Evolutionary conservation across 2,329 filamentous ascomycete genomes (phyloP).

Genomic region (Ophiocordyceps australis): DNA sequence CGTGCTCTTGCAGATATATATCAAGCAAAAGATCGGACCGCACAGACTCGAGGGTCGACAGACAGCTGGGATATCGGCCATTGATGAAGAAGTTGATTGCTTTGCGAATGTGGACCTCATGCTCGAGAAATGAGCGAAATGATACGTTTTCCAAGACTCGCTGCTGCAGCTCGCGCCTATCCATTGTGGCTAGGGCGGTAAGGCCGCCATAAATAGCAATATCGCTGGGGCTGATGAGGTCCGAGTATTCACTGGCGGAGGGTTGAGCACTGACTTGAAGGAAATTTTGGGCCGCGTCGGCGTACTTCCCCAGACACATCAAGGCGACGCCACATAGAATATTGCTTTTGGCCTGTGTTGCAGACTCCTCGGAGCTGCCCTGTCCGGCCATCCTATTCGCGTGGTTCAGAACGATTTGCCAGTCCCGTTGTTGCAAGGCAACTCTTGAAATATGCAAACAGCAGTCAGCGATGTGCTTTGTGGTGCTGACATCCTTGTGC

Average conservation of each 20-base stretch:
- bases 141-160: constrained; percentile 60
- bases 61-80: constrained; percentile 72
- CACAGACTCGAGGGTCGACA: constrained; percentile 68
- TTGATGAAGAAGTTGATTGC: constrained; percentile 81
- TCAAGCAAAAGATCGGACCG: constrained; percentile 80
- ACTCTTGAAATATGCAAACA: constrained; percentile 62
- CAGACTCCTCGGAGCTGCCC: constrained; percentile 25
- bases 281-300: constrained; percentile 55
- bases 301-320: constrained; percentile 25
- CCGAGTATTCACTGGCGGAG: constrained; percentile 39
- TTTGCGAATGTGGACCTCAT: constrained; percentile 85
- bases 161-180: constrained; percentile 54
- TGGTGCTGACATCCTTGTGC: constrained; percentile 75
- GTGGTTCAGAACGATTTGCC: constrained; percentile 45
- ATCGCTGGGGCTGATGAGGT: constrained; percentile 68
- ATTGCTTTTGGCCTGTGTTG: constrained; percentile 28
- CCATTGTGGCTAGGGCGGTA: constrained; percentile 79
- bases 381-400: constrained; percentile 43
- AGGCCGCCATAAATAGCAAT: constrained; percentile 84
- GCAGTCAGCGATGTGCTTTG: constrained; percentile 70
- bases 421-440: constrained; percentile 60
- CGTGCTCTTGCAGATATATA: constrained; percentile 61
- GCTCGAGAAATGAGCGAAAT: constrained; percentile 78
- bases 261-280: constrained; percentile 37
- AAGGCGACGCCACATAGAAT: constrained; percentile 31